Conservation (phyloP, 78 protist genomes). For the Corallochytrium limacisporum region DNA sequence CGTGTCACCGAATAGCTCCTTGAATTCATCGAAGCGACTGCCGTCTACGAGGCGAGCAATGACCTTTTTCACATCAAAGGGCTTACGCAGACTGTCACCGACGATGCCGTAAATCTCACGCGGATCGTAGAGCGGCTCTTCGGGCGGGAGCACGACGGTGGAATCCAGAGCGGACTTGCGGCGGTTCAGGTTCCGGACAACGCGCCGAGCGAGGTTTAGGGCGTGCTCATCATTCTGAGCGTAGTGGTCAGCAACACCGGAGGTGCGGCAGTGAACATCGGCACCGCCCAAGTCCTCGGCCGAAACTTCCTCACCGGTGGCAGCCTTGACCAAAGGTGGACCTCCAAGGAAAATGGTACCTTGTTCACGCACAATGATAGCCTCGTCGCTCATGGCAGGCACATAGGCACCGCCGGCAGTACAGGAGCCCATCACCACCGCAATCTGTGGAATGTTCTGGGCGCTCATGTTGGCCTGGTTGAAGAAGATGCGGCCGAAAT, state of each 20-base stretch:
- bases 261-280: conserved; percentile 72
- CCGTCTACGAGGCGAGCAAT: conserved; percentile 90
- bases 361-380: conserved; percentile 65
- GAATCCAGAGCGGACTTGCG: too few relatives aligned
- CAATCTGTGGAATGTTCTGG: conserved; percentile 67
- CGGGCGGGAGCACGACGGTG: too few relatives aligned
- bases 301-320: conserved; percentile 83
- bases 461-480: conserved; percentile 88
- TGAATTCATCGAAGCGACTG: conserved; percentile 77
- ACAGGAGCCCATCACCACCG: conserved; percentile 94
- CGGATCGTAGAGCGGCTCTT: conserved; percentile 56
- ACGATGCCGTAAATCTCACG: conserved; percentile 59
- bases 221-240: conserved; percentile 85
- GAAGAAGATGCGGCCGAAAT: conserved; percentile 90
- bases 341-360: conserved; percentile 94
- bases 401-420: conserved; percentile 98
- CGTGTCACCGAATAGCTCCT: conserved; percentile 76
- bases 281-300: conserved; percentile 94
- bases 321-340: conserved; percentile 89
- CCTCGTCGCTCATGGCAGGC: conserved; percentile 93
- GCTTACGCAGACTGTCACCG: conserved; percentile 39
- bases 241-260: conserved; percentile 89
- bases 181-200: conserved; percentile 62
- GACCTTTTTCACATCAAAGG: conserved; percentile 59
- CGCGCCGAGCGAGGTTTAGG: conserved; percentile 55